Conservation (phyloP, 2,329 filamentous ascomycete genomes). For the Trematosphaeria pertusa region DNA sequence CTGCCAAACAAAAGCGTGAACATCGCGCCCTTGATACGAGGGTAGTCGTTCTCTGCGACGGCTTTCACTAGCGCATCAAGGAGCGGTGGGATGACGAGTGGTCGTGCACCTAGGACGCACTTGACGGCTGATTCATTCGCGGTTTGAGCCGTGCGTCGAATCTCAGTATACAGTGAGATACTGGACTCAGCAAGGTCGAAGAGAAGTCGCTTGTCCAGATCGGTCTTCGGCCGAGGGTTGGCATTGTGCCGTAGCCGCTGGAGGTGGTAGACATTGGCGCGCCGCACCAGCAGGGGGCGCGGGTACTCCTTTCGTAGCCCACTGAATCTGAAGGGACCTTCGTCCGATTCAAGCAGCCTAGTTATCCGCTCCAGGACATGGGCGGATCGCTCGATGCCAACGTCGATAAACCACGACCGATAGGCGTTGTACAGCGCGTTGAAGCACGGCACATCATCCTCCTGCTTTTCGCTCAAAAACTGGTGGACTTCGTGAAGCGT, state of each 20-base stretch:
- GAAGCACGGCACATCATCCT: conserved; percentile 96
- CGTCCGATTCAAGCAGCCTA: conserved; percentile 83
- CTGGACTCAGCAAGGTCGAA: conserved; percentile 89
- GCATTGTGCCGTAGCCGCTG: conserved; percentile 95
- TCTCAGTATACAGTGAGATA: conserved; percentile 91
- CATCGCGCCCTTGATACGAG: conserved; percentile 92
- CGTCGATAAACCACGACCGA: conserved; percentile 95
- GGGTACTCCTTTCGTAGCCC: conserved; percentile 93
- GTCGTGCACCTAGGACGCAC: conserved; percentile 84
- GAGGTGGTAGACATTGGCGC: conserved; percentile 93
- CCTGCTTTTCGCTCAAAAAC: conserved; percentile 83
- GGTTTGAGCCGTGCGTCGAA: conserved; percentile 90
- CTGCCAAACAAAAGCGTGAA: conserved; percentile 91
- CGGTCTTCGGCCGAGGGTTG: conserved; percentile 82
- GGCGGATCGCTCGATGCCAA: conserved; percentile 93
- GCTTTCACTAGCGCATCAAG: conserved; percentile 79
- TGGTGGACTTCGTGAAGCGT: conserved; percentile 83
- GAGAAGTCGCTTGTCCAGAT: conserved; percentile 85
- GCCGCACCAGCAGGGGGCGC: conserved; percentile 86
- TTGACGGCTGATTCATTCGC: conserved; percentile 94
- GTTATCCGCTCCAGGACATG: conserved; percentile 89
- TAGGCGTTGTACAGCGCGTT: conserved; percentile 92
- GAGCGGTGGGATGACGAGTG: conserved; percentile 88
- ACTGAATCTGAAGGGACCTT: conserved; percentile 91
- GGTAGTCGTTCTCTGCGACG: conserved; percentile 80